Base-by-base conservation (phyloP, 768 basidiomycete species). In the Baorangia bicolor region DNA sequence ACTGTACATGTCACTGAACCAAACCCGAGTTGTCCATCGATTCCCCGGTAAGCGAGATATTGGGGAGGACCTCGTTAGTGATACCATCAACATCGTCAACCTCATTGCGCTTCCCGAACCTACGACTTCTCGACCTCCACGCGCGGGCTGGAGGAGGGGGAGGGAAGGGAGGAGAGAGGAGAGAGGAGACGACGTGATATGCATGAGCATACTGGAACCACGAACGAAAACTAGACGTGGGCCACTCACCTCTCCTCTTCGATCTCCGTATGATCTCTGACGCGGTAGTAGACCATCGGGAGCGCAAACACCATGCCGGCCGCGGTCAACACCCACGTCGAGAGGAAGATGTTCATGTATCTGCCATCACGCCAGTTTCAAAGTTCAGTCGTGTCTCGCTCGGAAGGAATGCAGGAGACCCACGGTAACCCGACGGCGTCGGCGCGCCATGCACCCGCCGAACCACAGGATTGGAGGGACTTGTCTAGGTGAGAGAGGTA, bases 221-320 rank as follows among this genome's bases (percentile, higher is more conserved):
- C 48, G 6, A n/a, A 9, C 25, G 13, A 27, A 20, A 18, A 3
- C 7, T 8, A 35, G 21, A n/a, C 5, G 21, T 6, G 16, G 11
- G 4, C 3, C 4, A 48, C 82, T 64, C 63, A 87, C 85, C 80
- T 65, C 62, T 83, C 86, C 44, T 82, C 85, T 25, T 75, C 76
- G 7, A 74, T 39, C 1, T 82, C 80, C 0, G 81, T 80, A 52
- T 73, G 78, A 35, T 90, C 78, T 53, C 75, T 81, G 46, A 90
- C 86, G 14, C 89, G 86, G 53, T 79, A 73, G 62, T 87, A 77
- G 25, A 91, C 81, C 88, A 91, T 89, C 13, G 87, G 89, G 9
- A 89, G 63, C 5, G 86, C 81, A 56, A 83, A 87, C 45, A 87
- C 48, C 48, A 90, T 79, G 1, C 88, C 88, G 0, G 76, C 82